Conservation (phyloP, 2,329 filamentous ascomycete species). For the Cladophialophora exuberans region DNA sequence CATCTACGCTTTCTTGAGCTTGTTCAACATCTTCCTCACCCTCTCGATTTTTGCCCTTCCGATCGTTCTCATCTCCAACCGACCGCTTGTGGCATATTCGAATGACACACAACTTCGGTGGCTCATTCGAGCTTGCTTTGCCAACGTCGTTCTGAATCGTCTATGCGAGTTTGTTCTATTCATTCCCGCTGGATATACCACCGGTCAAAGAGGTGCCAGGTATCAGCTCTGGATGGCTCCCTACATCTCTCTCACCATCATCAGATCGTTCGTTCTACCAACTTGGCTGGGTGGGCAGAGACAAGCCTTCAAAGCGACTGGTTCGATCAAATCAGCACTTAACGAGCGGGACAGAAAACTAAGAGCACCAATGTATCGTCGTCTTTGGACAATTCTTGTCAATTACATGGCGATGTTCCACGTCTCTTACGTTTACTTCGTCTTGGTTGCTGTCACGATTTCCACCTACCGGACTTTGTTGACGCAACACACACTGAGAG, state of each 20-base stretch:
- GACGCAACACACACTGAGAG: slow-evolving; percentile 42
- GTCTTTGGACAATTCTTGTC: slow-evolving; percentile 58
- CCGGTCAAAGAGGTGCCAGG: slow-evolving; percentile 59
- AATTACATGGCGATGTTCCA: slow-evolving; percentile 62
- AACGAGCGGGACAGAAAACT: slow-evolving; percentile 58
- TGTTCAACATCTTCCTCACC: slow-evolving; percentile 61
- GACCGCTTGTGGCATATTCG: slow-evolving; percentile 61
- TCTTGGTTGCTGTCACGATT: slow-evolving; percentile 54
- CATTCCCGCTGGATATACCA: slow-evolving; percentile 62
- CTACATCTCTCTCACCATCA: slow-evolving; percentile 61
- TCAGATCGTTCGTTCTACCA: slow-evolving; percentile 62
- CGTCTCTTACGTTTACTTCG: slow-evolving; percentile 58
- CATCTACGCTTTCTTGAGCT: slow-evolving; percentile 58
- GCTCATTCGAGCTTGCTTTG: slow-evolving; percentile 61
- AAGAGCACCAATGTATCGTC: slow-evolving; percentile 51
- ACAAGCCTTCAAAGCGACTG: slow-evolving; percentile 64
- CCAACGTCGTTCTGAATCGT: slow-evolving; percentile 55
- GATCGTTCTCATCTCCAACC: slow-evolving; percentile 61
- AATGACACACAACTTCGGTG: slow-evolving; percentile 59
- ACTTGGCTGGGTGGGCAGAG: slow-evolving; percentile 63
- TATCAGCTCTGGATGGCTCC: slow-evolving; percentile 67
- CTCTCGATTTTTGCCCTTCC: slow-evolving; percentile 63
- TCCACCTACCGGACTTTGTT: slow-evolving; percentile 57
- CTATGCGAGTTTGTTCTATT: slow-evolving; percentile 62
- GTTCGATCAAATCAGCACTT: slow-evolving; percentile 58